phyloP scores from a whole-genome alignment of 352 stramenopile species.

The Phytophthora gonapodyides region DNA sequence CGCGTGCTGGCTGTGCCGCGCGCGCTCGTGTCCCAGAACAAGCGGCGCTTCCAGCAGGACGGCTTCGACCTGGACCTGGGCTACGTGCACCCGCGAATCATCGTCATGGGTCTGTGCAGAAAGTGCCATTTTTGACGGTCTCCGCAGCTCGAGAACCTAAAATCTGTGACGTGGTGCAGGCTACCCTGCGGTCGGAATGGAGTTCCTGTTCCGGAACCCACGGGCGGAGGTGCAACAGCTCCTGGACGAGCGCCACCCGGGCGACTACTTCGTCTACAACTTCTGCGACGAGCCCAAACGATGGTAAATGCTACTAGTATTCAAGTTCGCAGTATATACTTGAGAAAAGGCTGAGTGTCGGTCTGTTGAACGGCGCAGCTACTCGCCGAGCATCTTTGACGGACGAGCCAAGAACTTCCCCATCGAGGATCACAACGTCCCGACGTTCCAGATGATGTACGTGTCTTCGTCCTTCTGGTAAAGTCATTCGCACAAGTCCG shows the following conservation, averaged over 20 bases:
- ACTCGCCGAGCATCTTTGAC: conserved; percentile 55
- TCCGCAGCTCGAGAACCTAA: conserved; percentile 6
- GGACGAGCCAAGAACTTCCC: conserved; percentile 55
- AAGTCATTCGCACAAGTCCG: no score
- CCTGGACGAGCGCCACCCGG: conserved; percentile 49
- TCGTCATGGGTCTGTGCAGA: conserved; percentile 69
- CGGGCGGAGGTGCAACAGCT: conserved; percentile 60
- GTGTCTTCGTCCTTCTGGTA: conserved; percentile 1
- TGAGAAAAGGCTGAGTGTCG: neutral
- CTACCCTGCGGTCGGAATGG: conserved; percentile 58
- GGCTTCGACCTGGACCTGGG: conserved; percentile 75
- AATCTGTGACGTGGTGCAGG: conserved; percentile 40
- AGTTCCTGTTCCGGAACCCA: conserved; percentile 68
- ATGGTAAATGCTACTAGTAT: conserved; percentile 29
- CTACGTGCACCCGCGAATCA: conserved; percentile 74
- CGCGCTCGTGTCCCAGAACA: conserved; percentile 82
- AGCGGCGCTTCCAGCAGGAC: conserved; percentile 58
- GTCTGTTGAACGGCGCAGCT: conserved; percentile 33
- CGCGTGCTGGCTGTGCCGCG: conserved; percentile 53
- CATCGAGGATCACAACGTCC: conserved; percentile 80
- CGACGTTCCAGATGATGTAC: conserved; percentile 68
- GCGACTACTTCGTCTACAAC: conserved; percentile 79
- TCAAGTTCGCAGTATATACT: neutral
- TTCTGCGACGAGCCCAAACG: conserved; percentile 67
- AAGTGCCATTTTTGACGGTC: neutral